These are phyloP conservation scores for Spinacia oleracea DNA, from an alignment of 179 eudicot genomes.

Conservation along the genomic window DNA sequence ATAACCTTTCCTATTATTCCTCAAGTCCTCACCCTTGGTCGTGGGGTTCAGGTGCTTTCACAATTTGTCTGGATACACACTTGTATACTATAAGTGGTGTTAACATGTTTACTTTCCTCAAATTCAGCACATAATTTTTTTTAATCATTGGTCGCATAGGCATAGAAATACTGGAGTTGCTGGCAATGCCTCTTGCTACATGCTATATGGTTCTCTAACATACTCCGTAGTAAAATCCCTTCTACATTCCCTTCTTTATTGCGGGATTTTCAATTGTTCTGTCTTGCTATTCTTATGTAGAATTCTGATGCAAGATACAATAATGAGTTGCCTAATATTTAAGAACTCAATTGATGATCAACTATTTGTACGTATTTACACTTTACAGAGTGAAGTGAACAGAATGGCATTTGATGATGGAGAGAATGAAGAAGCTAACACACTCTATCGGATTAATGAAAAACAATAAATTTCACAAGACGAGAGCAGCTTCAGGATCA, in stretches of 20 bases:
- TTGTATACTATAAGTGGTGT: not conserved
- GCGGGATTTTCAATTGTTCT: not conserved
- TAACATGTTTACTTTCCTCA: too few species aligned
- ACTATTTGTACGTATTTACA: not conserved
- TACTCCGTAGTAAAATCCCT: too few species aligned
- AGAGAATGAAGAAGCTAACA: not conserved
- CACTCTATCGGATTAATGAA: not conserved
- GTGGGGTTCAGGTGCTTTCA: not conserved
- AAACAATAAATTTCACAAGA: not conserved
- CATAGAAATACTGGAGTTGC: too few species aligned
- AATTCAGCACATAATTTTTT: too few species aligned
- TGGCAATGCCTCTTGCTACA: too few species aligned
- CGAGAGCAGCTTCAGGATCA: not conserved
- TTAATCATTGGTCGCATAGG: too few species aligned
- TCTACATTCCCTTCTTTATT: not conserved
- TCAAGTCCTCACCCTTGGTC: not conserved
- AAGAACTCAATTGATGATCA: not conserved
- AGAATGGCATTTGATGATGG: not conserved
- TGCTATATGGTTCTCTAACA: too few species aligned
- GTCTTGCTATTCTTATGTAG: not conserved
- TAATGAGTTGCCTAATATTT: not conserved
- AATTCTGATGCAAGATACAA: not conserved
- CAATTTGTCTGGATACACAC: too few species aligned
- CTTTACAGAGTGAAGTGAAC: constrained; percentile 1
- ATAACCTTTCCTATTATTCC: not conserved